Evolutionary conservation across 2,329 filamentous ascomycete species (phyloP).

Genomic region (Pochonia chlamydosporia): DNA sequence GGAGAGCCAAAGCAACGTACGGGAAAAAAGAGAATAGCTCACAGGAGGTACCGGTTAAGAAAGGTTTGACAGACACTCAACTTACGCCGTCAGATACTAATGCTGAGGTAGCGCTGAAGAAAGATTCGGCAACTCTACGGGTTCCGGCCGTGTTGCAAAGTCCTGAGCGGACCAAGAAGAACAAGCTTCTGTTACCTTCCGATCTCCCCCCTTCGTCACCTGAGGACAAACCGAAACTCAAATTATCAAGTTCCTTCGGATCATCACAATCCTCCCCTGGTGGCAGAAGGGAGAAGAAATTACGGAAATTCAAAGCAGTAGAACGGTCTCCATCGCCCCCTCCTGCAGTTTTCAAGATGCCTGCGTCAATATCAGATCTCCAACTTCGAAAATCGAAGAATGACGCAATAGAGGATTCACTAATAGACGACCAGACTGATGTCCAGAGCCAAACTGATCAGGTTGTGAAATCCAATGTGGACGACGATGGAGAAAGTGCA

Average conservation of each 20-base stretch:
- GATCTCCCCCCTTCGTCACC: background rate
- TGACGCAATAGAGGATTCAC: background rate
- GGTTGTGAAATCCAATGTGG: background rate
- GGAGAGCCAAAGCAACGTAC: conserved; percentile 19
- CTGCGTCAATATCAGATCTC: conserved; percentile 11
- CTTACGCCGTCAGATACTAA: background rate
- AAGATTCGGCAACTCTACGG: background rate
- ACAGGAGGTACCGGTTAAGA: conserved; percentile 14
- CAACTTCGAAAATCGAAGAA: background rate
- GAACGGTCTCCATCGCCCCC: conserved; percentile 11
- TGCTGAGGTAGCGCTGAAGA: background rate
- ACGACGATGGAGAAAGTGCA: conserved; percentile 3
- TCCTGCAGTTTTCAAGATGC: conserved; percentile 15
- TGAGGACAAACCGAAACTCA: background rate
- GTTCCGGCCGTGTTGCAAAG: conserved; percentile 6
- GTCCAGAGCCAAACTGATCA: conserved; percentile 1
- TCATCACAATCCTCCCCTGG: background rate
- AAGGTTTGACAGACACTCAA: background rate
- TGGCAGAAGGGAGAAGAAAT: background rate
- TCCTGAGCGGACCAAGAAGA: conserved; percentile 4
- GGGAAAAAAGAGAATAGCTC: conserved; percentile 15
- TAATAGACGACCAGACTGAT: conserved; percentile 4
- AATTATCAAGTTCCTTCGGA: background rate
- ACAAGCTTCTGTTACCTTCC: background rate
- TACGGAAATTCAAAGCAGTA: background rate